Percentiles rank a stretch among this genome's conserved stretches.
These are phyloP conservation scores for Dacryopinax spathularia DNA, from an alignment of 768 basidiomycete species.

Conservation along the genomic window DNA sequence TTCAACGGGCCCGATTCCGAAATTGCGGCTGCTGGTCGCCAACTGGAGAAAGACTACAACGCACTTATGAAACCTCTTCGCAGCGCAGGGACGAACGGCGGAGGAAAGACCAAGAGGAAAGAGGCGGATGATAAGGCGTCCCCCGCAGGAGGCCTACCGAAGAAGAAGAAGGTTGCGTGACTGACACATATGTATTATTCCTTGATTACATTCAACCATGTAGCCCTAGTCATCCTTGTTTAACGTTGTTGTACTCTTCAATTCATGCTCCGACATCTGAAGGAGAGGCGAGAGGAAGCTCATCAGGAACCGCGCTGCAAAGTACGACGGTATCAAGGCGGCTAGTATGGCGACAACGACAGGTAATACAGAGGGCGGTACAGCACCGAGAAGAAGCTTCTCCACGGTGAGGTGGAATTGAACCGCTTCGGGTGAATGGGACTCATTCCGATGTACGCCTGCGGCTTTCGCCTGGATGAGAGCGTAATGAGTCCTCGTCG, in stretches of 20 bases:
- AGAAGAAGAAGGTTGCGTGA: constrained; percentile 1
- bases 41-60: constrained; percentile 26
- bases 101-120: background rate
- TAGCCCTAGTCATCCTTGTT: background rate
- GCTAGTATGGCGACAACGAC: background rate
- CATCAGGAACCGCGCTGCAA: background rate
- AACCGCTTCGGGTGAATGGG: background rate
- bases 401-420: background rate
- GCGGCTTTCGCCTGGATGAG: background rate
- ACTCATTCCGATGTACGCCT: background rate
- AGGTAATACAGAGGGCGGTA: background rate
- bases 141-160: background rate
- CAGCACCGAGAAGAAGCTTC: background rate
- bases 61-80: background rate
- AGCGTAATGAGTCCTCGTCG: background rate
- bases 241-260: background rate
- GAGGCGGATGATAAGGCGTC: background rate
- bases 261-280: background rate
- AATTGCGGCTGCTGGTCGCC: constrained; percentile 49
- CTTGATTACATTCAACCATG: background rate
- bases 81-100: background rate
- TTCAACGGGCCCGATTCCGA: constrained; percentile 79
- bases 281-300: background rate
- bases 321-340: background rate
- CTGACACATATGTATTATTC: background rate